Base-by-base conservation (phyloP, 441 rosid species). In the Gossypium gossypioides region DNA sequence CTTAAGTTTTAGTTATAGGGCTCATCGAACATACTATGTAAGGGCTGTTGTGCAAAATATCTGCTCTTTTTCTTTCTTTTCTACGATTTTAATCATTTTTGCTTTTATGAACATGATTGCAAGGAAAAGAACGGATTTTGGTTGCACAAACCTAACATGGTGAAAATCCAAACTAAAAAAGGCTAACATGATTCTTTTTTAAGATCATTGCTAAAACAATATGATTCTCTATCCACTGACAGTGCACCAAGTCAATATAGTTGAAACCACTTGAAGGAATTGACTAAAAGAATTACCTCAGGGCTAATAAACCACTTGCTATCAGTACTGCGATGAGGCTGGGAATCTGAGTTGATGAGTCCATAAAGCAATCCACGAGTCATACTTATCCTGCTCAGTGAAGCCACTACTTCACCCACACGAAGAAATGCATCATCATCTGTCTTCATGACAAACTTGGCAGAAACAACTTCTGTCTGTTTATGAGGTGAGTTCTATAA, bases 361-460 rank as follows among this genome's bases (percentile, higher is more conserved):
- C 99, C 98, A 75, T 91, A 92, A 60, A 95, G 93, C 78, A 95
- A 80, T 25, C 97, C 97, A 2, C 71, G 80, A 63, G 79, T 83
- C 74, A 76, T 84, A 69, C 87, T 89, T 76, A 80, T 78, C 83
- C 84, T 74, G 54, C 75, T 84, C 72, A 92, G 81, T 62, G 97
- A 89, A 72, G 84, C 73, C 75, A 92, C 69, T 42, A 95, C 85
- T 86, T 92, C 93, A 80, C 92, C 97, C 74, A 91, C 90, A 40
- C 96, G 92, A 72, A 91, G 95, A 79, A 95, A 92, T 74, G 99
- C 97, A 77, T 95, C 98, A 78, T 95, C 99, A 75, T 95, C 99
- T 6, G 98, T 92, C 92, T 95, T 91, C 97, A 92, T 92, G 73
- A 91, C 84, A 79, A 86, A 91, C 78, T 91, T 95, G 34, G 96